Base-by-base conservation (phyloP, 768 basidiomycete genomes). In the Rossbeevera mucosa region DNA sequence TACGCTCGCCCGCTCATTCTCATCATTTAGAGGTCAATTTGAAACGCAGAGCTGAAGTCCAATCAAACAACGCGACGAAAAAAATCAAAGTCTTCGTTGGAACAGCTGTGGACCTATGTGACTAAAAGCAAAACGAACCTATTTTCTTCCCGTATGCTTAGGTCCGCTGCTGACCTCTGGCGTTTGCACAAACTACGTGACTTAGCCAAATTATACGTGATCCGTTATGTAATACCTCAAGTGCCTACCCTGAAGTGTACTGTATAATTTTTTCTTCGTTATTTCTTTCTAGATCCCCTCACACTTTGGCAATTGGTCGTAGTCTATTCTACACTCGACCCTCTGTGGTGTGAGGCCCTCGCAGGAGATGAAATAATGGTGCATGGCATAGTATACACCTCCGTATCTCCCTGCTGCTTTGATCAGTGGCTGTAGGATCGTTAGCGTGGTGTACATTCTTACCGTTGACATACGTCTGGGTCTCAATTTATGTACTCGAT, bases 361-460 rank as follows among this genome's bases (percentile, higher is more conserved):
- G 86, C 87, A 88, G 87, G 84, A 89, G 85, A 89, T 86, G 82
- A 83, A 89, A 64, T 85, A 84, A 82, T 81, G 84, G 87, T 79
- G 87, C 87, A 86, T 66, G 83, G 86, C 86, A 88, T 88, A 86
- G 79, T 77, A 74, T 83, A 80, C 79, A 82, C 86, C 85, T 83
- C 85, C 82, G 87, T 90, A 90, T 90, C 87, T 86, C 83, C 86
- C 83, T 78, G 67, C 74, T 71, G 75, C 76, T 68, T 52, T 67
- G 58, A 60, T 60, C 60, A 36, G 80, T 80, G 74, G 76, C 75
- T 73, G 65, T 74, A 78, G 84, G 86, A 87, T 86, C 86, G 86
- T 90, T 86, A 82, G 82, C 47, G 83, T 82, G 86, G 87, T 85
- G 85, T 73, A 90, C 87, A 90, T 86, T 71, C 88, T 86, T 40